These are phyloP conservation scores for Solanum gandarillasii DNA, from an alignment of 257 asterid genomes.

Conservation along the genomic window DNA sequence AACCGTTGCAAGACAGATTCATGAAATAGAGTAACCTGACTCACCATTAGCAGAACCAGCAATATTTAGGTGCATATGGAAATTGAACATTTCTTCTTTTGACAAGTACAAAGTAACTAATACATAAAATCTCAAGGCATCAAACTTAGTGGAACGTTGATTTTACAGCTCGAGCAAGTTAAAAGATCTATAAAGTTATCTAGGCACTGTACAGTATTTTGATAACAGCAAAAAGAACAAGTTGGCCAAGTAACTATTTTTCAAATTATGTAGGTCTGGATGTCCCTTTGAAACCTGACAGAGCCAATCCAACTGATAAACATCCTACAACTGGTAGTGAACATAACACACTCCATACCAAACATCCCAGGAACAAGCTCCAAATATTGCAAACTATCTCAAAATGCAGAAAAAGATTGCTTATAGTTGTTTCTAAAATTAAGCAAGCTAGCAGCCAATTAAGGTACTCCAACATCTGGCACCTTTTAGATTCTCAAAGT, in stretches of 20 bases:
- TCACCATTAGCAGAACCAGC: conserved; percentile 20
- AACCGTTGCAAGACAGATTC: conserved; percentile 30
- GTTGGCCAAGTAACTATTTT: not conserved
- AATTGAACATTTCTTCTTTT: not conserved
- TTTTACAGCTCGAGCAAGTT: not conserved
- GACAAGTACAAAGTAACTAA: not conserved
- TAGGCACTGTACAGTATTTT: not conserved
- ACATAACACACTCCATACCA: not conserved
- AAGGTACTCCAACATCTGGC: not conserved
- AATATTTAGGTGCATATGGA: not conserved
- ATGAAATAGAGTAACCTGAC: conserved; percentile 22
- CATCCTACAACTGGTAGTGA: not conserved
- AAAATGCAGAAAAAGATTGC: not conserved
- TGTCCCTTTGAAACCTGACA: not conserved
- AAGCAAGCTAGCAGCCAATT: not conserved
- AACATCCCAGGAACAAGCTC: not conserved
- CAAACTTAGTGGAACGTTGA: not conserved
- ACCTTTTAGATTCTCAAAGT: not conserved
- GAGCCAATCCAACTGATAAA: not conserved
- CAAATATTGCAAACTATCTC: not conserved
- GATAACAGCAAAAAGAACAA: not conserved
- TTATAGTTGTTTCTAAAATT: not conserved
- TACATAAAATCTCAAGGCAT: not conserved
- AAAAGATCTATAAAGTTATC: not conserved
- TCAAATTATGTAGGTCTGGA: not conserved